Evolutionary conservation across 2,329 filamentous ascomycete species (phyloP).

Genomic region (Fonsecaea pugnacius): DNA sequence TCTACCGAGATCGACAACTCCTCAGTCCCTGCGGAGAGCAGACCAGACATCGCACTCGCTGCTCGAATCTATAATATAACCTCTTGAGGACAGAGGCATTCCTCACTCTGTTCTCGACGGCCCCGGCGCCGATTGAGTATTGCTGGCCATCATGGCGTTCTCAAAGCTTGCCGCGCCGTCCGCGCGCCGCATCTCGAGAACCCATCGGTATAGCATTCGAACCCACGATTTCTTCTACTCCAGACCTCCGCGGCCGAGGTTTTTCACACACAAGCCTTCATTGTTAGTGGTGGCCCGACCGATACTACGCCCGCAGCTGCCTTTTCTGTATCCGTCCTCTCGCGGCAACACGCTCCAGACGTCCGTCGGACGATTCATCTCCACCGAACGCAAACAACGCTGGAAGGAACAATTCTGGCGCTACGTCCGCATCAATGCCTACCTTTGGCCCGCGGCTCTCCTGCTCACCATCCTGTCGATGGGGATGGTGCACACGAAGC

Average conservation of each 20-base stretch:
- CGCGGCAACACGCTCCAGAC: constrained; percentile 58
- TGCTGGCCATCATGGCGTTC: constrained; percentile 6
- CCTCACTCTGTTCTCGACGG: not conserved
- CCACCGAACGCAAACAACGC: constrained; percentile 67
- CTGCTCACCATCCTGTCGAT: constrained; percentile 66
- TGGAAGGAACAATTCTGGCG: constrained; percentile 69
- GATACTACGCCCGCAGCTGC: constrained; percentile 64
- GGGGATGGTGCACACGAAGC: constrained; percentile 71
- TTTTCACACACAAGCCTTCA: constrained; percentile 63
- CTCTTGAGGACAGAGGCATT: not conserved
- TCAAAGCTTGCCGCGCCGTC: constrained; percentile 10
- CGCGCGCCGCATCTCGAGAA: constrained; percentile 15
- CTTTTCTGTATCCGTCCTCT: constrained; percentile 64
- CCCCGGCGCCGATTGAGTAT: constrained; percentile 1
- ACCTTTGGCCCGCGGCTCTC: constrained; percentile 69
- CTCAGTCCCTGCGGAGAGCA: not conserved
- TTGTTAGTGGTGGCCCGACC: constrained; percentile 56
- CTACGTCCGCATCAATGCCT: constrained; percentile 70
- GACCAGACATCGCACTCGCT: not conserved
- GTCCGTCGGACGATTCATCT: constrained; percentile 71
- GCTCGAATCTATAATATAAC: not conserved
- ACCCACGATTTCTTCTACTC: constrained; percentile 28
- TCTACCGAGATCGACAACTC: constrained; percentile 3
- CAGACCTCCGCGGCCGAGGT: constrained; percentile 45
- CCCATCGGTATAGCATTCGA: not conserved